Conservation (phyloP, 2,329 filamentous ascomycete species). For the Fusarium sp. region DNA sequence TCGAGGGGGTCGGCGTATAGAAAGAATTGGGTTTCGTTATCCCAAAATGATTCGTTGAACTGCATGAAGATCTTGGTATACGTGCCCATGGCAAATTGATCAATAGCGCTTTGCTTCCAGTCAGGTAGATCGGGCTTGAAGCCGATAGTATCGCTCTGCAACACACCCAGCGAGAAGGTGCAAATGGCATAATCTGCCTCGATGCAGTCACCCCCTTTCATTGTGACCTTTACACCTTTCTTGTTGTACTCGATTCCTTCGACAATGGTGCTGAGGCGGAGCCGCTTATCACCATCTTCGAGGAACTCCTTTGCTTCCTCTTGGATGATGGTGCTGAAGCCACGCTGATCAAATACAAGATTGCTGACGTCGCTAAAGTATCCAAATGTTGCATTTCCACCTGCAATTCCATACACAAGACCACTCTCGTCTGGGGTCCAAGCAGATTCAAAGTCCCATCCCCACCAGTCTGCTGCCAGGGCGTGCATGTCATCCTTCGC, state of each 20-base stretch:
- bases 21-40: conserved; percentile 55
- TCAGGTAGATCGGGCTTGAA: conserved; percentile 69
- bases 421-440: conserved; percentile 66
- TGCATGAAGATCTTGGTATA: conserved; percentile 81
- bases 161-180: conserved; percentile 75
- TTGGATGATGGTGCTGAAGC: conserved; percentile 68
- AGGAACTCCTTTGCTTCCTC: conserved; percentile 69
- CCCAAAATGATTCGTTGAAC: conserved; percentile 76
- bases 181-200: conserved; percentile 71
- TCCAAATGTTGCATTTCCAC: conserved; percentile 70
- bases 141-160: conserved; percentile 69
- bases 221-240: conserved; percentile 63
- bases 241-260: conserved; percentile 64
- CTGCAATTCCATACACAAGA: conserved; percentile 65
- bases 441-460: conserved; percentile 68
- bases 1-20: conserved; percentile 56
- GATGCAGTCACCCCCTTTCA: conserved; percentile 64
- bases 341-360: conserved; percentile 69
- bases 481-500: conserved; percentile 60
- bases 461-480: conserved; percentile 68
- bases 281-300: conserved; percentile 61
- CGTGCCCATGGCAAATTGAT: conserved; percentile 74
- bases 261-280: conserved; percentile 69
- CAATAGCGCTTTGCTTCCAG: conserved; percentile 74
- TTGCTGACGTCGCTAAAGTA: conserved; percentile 72